Percentiles rank a stretch among this genome's conserved stretches.
These are phyloP conservation scores for Anthracocystis panici-leucophaei DNA, from an alignment of 1,284 basidiomycete species.

Conservation along the genomic window DNA sequence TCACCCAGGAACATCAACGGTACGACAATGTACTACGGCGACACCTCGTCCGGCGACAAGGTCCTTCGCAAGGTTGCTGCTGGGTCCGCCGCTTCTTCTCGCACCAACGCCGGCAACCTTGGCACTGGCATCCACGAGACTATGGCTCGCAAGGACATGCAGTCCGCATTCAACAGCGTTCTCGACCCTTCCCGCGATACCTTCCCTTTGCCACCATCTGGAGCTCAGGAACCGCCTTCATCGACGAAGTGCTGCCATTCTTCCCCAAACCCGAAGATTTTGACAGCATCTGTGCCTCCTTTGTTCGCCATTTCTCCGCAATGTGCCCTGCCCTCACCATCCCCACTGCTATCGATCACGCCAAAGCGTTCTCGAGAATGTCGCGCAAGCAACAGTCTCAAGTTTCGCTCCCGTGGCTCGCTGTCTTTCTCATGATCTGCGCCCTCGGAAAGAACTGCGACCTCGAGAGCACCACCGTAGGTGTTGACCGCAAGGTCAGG, in stretches of 20 bases:
- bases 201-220: slow-evolving; percentile 50
- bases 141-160: slow-evolving; percentile 34
- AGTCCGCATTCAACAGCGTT: slow-evolving; percentile 43
- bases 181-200: slow-evolving; percentile 44
- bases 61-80: slow-evolving; percentile 30
- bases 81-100: slow-evolving; percentile 8
- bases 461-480: slow-evolving; percentile 31
- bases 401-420: slow-evolving; percentile 36
- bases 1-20: slow-evolving; percentile 44
- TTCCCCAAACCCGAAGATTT: slow-evolving; percentile 42
- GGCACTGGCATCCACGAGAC: slow-evolving; percentile 25
- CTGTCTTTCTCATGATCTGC: slow-evolving; percentile 49
- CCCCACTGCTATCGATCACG: slow-evolving; percentile 36
- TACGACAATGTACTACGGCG: slow-evolving; percentile 38
- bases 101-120: slow-evolving; percentile 1
- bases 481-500: slow-evolving; percentile 35
- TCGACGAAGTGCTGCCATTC: slow-evolving; percentile 47
- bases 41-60: slow-evolving; percentile 20
- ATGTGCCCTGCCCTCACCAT: slow-evolving; percentile 39
- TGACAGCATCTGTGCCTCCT: slow-evolving; percentile 40
- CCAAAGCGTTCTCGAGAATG: slow-evolving; percentile 37
- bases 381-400: slow-evolving; percentile 26
- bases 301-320: slow-evolving; percentile 37
- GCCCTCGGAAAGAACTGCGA: slow-evolving; percentile 50
- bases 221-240: slow-evolving; percentile 44